Conservation (phyloP, 208 protist genomes). For the Leishmania lainsoni region DNA sequence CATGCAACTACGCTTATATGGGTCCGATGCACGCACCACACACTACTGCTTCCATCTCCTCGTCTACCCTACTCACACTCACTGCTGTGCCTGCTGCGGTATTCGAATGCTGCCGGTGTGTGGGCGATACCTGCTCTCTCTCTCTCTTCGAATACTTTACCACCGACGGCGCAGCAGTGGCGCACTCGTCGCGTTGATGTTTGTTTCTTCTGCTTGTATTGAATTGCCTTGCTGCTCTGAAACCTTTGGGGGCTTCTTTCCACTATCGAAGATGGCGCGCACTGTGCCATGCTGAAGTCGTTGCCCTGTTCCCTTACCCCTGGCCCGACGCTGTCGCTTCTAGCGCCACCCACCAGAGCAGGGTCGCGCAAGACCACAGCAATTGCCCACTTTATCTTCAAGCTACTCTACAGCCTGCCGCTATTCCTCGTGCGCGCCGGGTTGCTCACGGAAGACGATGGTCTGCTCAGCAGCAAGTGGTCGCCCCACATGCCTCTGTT, state of each 20-base stretch:
- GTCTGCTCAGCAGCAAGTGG: neutral
- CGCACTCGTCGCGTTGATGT: neutral
- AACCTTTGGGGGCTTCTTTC: neutral
- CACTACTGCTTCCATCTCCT: neutral
- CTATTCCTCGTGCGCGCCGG: constrained; percentile 18
- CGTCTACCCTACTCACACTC: neutral
- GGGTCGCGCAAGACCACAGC: neutral
- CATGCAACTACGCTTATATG: neutral
- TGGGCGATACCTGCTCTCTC: too few relatives aligned
- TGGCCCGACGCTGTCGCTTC: neutral
- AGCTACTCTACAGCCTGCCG: constrained; percentile 22
- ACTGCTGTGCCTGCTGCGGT: neutral
- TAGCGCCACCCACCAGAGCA: neutral
- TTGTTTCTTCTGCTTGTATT: neutral
- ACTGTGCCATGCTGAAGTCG: neutral
- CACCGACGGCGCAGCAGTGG: neutral
- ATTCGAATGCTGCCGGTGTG: neutral
- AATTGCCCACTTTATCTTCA: constrained; percentile 11
- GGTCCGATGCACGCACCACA: neutral
- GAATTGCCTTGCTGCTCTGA: neutral
- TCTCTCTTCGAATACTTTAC: too few relatives aligned
- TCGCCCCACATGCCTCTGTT: neutral
- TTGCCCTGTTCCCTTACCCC: too few relatives aligned
- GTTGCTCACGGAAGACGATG: constrained; percentile 6
- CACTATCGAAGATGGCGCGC: neutral